Conservation (phyloP, 2,329 filamentous ascomycete genomes). For the Penicillium sclerotigenum region DNA sequence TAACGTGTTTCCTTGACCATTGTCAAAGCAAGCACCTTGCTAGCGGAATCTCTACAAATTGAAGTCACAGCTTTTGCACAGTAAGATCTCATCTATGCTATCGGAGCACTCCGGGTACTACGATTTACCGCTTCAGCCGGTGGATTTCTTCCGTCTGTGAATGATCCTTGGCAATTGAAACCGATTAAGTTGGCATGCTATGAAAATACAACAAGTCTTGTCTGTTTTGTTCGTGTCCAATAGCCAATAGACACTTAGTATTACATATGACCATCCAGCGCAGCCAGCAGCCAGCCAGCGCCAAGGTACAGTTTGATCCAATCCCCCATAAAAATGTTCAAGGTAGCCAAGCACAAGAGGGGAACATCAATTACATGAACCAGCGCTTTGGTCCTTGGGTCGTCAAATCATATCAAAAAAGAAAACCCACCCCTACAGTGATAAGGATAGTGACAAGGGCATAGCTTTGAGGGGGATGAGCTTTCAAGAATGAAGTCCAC, state of each 20-base stretch:
- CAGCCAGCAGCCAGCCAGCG: background rate
- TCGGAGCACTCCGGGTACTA: background rate
- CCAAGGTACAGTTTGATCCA: background rate
- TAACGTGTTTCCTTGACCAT: background rate
- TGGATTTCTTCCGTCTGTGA: background rate
- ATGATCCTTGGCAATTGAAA: background rate
- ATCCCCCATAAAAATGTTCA: background rate
- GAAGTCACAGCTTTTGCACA: background rate
- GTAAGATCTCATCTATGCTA: background rate
- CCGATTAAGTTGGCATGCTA: background rate
- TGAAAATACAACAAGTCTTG: background rate
- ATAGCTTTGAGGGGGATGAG: background rate
- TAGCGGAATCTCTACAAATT: background rate
- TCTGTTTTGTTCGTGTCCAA: background rate
- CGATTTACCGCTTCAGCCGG: background rate
- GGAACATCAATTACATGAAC: background rate
- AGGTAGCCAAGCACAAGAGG: background rate
- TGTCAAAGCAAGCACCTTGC: background rate
- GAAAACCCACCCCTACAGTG: background rate
- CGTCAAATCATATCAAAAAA: constrained; percentile 12
- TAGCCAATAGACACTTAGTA: background rate
- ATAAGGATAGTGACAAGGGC: background rate
- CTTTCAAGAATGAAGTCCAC: background rate
- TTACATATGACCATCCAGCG: background rate
- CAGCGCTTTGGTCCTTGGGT: constrained; percentile 1